Conservation (phyloP, 257 asterid genomes). For the Mentha longifolia region DNA sequence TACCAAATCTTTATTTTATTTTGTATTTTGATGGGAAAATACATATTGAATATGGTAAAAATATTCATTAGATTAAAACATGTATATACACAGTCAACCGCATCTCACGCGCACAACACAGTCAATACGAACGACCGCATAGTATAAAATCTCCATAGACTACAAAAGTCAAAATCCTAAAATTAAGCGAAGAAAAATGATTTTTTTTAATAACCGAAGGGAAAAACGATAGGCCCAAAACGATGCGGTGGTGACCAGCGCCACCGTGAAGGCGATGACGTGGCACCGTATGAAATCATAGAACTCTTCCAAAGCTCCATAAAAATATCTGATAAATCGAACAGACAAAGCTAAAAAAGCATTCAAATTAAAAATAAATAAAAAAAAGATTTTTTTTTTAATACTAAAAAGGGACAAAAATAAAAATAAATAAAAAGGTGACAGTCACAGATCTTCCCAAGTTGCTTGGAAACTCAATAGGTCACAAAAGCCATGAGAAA, state of each 20-base stretch:
- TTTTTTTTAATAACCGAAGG: not conserved
- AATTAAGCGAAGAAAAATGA: conserved; percentile 10
- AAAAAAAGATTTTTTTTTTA: no score
- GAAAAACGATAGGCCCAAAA: not conserved
- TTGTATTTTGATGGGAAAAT: not conserved
- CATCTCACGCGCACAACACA: conserved; percentile 2
- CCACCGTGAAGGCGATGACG: conserved; percentile 39
- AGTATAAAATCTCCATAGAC: not conserved
- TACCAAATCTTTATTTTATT: not conserved
- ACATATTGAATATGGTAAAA: not conserved
- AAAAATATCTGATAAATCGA: conserved; percentile 28
- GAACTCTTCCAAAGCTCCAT: not conserved
- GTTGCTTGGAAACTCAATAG: conserved; percentile 61
- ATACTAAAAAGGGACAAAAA: not conserved
- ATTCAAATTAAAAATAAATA: no score
- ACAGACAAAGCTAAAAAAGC: conserved; percentile 5
- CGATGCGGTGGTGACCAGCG: conserved; percentile 19
- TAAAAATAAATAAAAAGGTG: conserved; percentile 3
- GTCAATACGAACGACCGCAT: conserved; percentile 11
- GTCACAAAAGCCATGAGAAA: conserved; percentile 44
- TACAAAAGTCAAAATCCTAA: conserved; percentile 37
- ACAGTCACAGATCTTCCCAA: conserved; percentile 41
- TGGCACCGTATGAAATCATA: conserved; percentile 46
- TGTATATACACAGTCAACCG: not conserved
- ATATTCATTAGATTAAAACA: not conserved